Evolutionary conservation across 768 basidiomycete genomes (phyloP), one percentile per base, ranked within the genome.

Genomic region (Hemileccinum rubropunctum): DNA sequence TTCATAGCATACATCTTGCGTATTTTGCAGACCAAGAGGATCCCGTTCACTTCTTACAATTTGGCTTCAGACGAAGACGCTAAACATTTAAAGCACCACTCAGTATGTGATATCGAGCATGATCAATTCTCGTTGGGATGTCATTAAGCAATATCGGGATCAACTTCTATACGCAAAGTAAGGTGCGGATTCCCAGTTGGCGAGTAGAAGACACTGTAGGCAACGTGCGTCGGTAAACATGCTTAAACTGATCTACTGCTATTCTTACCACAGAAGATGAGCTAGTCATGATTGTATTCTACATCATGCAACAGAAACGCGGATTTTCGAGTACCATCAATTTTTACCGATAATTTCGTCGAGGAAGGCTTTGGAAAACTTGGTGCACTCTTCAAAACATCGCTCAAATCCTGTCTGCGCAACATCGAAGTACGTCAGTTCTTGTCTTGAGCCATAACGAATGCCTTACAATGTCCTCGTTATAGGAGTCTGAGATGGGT

Each of bases 121-220:
- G 38, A 40, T 18, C n/a, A n/a, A 26, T 30, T 20, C 38, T 28
- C n/a, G n/a, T 15, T 18, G 32, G 42, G 14, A n/a, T 20, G 23
- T 41, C 51, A 37, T 47, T 48, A 20, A 57, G n/a, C 8, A 23
- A 44, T 17, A 21, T 26, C 55, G 95, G 91, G 21, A 80, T 98
- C 71, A 90, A 90, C 67, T 98, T 98, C 73, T 98, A 94, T 66
- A 98, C 95, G 3, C 88, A 94, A 69, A 87, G 92, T 69, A 98
- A 97, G 83, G 87, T 82, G 56, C 49, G 59, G 1, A 3, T 42
- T 23, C n/a, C 48, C 33, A 14, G 9, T 20, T 98, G 95, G 95
- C 86, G 84, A 60, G 80, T 88, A 8, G 92, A 91, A 61, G 90
- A 92, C 60, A 88, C 89, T 7, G 72, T 88, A 45, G 82, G 83